Conservation (phyloP, 176 grass and related monocot genomes). For the Leersia perrieri region DNA sequence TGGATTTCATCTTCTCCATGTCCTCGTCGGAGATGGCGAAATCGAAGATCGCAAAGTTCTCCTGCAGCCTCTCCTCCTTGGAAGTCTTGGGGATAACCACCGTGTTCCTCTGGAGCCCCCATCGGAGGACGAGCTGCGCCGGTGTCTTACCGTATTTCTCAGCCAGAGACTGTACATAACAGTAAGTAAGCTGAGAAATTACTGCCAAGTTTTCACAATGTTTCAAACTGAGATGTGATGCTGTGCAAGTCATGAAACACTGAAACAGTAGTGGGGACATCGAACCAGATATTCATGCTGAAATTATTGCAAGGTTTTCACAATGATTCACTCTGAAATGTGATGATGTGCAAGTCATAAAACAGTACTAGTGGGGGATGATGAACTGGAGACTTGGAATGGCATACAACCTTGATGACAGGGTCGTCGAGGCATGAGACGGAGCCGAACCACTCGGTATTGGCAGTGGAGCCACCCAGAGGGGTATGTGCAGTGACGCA, state of each 20-base stretch:
- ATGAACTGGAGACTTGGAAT: neutral
- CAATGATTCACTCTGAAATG: too few relatives aligned
- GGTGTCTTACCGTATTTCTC: constrained; percentile 74
- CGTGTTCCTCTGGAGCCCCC: constrained; percentile 89
- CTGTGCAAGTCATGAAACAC: neutral
- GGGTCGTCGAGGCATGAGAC: constrained; percentile 85
- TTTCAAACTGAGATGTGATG: too few relatives aligned
- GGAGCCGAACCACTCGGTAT: constrained; percentile 75
- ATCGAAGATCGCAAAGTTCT: constrained; percentile 72
- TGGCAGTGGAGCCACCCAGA: constrained; percentile 75
- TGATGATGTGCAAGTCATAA: neutral
- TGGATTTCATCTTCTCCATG: constrained; percentile 77
- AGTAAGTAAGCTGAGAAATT: neutral
- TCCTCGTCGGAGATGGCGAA: constrained; percentile 70
- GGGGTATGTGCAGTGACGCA: constrained; percentile 85
- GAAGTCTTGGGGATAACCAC: constrained; percentile 92
- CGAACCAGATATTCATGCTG: too few relatives aligned
- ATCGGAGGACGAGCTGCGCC: constrained; percentile 61
- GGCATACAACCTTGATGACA: constrained; percentile 62
- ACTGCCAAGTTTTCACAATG: neutral
- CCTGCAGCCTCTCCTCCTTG: constrained; percentile 59
- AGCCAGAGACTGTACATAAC: constrained; percentile 63
- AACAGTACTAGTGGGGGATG: neutral
- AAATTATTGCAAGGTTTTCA: neutral
- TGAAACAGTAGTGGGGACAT: too few relatives aligned